Base-by-base conservation (phyloP, 164 flowering plant genomes). In the Saururus chinensis region DNA sequence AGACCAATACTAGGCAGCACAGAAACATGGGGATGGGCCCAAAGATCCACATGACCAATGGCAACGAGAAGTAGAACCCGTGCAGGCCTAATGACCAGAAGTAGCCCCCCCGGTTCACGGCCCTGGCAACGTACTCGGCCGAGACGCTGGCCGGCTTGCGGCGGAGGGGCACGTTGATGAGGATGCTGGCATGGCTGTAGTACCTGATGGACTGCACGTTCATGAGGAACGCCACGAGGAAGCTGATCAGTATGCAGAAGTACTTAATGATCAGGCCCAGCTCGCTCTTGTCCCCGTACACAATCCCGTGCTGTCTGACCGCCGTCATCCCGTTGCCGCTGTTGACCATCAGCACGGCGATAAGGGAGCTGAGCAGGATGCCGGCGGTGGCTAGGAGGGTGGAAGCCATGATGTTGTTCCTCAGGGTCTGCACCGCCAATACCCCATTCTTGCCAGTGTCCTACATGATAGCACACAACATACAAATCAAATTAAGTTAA, bases 361-460 rank as follows among this genome's bases (percentile, higher is more conserved):
- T 83, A 26, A 92, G 58, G 2, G 96, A 89, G 68, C 89, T 81
- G 5, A 91, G 84, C 84, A 74, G 85, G 60, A 91, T 86, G 4
- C 95, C 92, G 7, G 89, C 89, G 0, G 96, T 78, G 0, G 92
- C 95, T 62, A 92, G 64, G 1, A 92, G 73, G 55, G 96, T 91
- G 19, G 98, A 88, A 10, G 96, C 98, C 98, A 92, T 92, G 62
- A 92, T 87, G 82, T 85, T 88, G 84, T 89, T 92, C 53, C 98
- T 61, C 0, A 88, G 73, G 0, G 96, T 88, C 59, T 92, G 98
- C 7, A 88, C 95, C 12, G 92, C 84, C 4, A 92, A 66, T n/a
- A 92, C 81, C 0, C 95, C 98, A 49, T 82, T 87, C 74, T 81
- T 86, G 20, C 77, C 48, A 54, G 71, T 52, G 64, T 89, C 95